Evolutionary conservation across 306 rosid genomes (phyloP), one percentile per base, ranked within the genome.

Genomic region (Dryas drummondii): DNA sequence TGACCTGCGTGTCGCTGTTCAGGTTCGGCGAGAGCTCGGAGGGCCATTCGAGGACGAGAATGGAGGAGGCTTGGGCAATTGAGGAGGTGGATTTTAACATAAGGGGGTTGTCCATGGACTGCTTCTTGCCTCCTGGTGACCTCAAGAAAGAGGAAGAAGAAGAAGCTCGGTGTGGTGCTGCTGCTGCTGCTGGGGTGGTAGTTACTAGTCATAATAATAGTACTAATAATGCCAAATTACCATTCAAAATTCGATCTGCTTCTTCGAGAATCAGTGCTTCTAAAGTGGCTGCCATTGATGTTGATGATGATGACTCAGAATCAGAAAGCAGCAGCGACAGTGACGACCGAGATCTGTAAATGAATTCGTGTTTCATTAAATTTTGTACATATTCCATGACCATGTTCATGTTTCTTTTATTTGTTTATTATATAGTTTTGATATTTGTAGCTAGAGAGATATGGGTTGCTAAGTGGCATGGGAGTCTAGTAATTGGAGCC

Each of bases 31-130:
- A 90, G 40, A 85, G 72, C 26, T 72, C 88, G 0, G 89, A 86
- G 60, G 72, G 82, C 5, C 93, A 85, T 56, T 87, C 93, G 1
- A 91, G 85, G 80, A 90, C 98, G 0, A 42, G 86, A 79, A 90
- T 94, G 96, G 98, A 94, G 72, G 98, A 94, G 84, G 80, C 59
- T 49, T 91, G 98, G 98, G 86, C 80, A 14, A 82, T 94, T 13
- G 98, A 94, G 56, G 98, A 94, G 71, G 96, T 94, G 0, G 98
- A 91, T 53, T 94, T 94, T 63, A 91, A 94, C 78, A 74, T 94
- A 3, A 84, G 84, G 79, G 98, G 98, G 0, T 83, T 94, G 79
- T 87, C 96, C 56, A 72, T 83, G 71, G 98, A 94, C 56, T 94
- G 97, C 45, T 94, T 94, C 60, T 76, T 94, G 72, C 93, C 98